Percentiles rank a stretch among this genome's conserved stretches.
phyloP scores from a whole-genome alignment of 306 rosid species.

The Mucuna pruriens region DNA sequence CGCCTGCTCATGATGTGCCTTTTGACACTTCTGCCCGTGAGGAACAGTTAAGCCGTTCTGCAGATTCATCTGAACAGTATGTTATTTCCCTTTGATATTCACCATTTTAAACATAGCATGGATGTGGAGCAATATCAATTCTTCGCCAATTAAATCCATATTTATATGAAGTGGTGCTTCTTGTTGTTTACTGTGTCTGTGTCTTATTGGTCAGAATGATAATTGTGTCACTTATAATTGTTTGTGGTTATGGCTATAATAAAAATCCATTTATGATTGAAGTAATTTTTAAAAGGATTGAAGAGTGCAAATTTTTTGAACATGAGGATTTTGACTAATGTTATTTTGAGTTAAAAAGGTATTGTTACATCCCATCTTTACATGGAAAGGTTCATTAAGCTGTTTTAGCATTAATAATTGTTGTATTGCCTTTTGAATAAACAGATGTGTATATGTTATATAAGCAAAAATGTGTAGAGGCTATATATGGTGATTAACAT shows the following conservation, averaged over 20 bases:
- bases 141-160: conserved; percentile 12
- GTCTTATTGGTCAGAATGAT: neutral
- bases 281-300: neutral
- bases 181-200: neutral
- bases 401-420: conserved; percentile 23
- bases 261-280: conserved; percentile 3
- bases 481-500: conserved; percentile 8
- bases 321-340: conserved; percentile 3
- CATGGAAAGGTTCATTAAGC: neutral
- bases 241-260: conserved; percentile 2
- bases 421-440: neutral
- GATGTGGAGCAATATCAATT: neutral
- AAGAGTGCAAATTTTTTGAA: neutral
- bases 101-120: neutral
- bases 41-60: conserved; percentile 60
- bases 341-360: neutral
- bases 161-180: conserved; percentile 12
- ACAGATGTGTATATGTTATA: neutral
- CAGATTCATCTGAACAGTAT: conserved; percentile 77
- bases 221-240: neutral
- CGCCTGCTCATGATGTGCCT: conserved; percentile 75
- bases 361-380: conserved; percentile 17
- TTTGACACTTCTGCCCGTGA: conserved; percentile 71
- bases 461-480: neutral
- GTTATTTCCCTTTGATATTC: conserved; percentile 37